phyloP scores from a whole-genome alignment of 2,329 filamentous ascomycete genomes.

The Fusarium buharicum region DNA sequence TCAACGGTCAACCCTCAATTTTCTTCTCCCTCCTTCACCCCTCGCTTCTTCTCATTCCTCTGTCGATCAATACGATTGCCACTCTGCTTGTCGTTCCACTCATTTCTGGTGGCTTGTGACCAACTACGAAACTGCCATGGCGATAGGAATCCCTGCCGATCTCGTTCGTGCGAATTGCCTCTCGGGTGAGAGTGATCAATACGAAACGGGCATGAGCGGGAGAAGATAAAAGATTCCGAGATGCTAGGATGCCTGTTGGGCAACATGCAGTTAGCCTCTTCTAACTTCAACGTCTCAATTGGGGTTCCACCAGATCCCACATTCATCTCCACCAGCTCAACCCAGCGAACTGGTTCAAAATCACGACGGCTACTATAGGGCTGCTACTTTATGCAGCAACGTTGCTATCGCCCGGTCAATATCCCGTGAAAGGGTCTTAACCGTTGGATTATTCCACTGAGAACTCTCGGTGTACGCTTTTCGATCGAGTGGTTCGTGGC shows the following conservation, averaged over 20 bases:
- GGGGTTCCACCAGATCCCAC: conserved; percentile 41
- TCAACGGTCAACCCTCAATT: conserved; percentile 6
- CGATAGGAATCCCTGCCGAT: conserved; percentile 4
- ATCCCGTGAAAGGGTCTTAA: conserved; percentile 19
- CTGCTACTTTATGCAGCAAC: conserved; percentile 34
- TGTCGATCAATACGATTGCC: conserved; percentile 26
- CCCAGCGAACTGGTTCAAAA: conserved; percentile 38
- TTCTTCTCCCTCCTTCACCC: conserved; percentile 13
- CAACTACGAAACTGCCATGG: conserved; percentile 2
- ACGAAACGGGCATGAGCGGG: background rate
- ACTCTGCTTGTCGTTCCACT: conserved; percentile 34
- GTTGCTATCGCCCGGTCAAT: conserved; percentile 11
- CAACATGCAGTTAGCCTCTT: conserved; percentile 31
- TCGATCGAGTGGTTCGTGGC: conserved; percentile 1
- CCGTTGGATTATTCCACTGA: conserved; percentile 7
- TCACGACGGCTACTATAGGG: conserved; percentile 41
- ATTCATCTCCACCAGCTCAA: conserved; percentile 34
- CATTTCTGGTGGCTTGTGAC: conserved; percentile 30
- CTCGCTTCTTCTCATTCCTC: conserved; percentile 26
- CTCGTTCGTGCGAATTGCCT: conserved; percentile 3
- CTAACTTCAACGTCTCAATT: conserved; percentile 12
- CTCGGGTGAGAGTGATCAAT: background rate
- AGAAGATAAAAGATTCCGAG: conserved; percentile 2
- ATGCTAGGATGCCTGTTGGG: conserved; percentile 9
- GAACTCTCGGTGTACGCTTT: conserved; percentile 3